Base-by-base conservation (phyloP, 805 yeast species). In the Geotrichum ghanense region DNA sequence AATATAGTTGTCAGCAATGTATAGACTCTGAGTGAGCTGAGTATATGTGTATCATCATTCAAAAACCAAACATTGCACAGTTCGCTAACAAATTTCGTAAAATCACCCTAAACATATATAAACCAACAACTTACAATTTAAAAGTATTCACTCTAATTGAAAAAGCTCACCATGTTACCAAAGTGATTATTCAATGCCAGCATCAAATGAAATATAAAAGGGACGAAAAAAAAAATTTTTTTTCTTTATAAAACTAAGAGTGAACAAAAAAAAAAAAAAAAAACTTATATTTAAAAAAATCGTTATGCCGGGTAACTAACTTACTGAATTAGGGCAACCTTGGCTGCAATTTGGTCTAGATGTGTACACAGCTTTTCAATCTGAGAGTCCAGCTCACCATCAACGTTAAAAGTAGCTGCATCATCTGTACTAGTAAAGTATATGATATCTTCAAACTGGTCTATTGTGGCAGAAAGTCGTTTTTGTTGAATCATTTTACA, bases 401-500 rank as follows among this genome's bases (percentile, higher is more conserved):
- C 42, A 23, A 21, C 40, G 9, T 10, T 17, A 22, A 17, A 24
- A 10, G 19, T 37, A 14, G 31, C 42, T n/a, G 39, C 23, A 23
- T 42, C 43, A 14, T 40, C 24, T 7, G 26, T 19, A 4, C 43
- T 27, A 22, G 44, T 48, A 46, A 56, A 56, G 34, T 50, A 53
- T 17, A 59, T 50, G 19, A 51, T 41, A 3, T 56, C 53, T 14
- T 52, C 56, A 17, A 55, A 52, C 48, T 63, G 65, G 45, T 61
- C 66, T 25, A 61, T 60, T 10, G 49, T 50, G 3, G 62, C 66
- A 3, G 50, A 48, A 23, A 61, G 48, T 14, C 65, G 46, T 27
- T 56, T 52, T 44, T 59, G 63, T 10, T 48, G 47, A 21, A 61
- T 57, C 64, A 61, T 62, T n/a, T 52, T 51, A 27, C 60, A 59